These are phyloP conservation scores for Acanthochlamys bracteata DNA, from an alignment of 106 monocot genomes.

Conservation along the genomic window DNA sequence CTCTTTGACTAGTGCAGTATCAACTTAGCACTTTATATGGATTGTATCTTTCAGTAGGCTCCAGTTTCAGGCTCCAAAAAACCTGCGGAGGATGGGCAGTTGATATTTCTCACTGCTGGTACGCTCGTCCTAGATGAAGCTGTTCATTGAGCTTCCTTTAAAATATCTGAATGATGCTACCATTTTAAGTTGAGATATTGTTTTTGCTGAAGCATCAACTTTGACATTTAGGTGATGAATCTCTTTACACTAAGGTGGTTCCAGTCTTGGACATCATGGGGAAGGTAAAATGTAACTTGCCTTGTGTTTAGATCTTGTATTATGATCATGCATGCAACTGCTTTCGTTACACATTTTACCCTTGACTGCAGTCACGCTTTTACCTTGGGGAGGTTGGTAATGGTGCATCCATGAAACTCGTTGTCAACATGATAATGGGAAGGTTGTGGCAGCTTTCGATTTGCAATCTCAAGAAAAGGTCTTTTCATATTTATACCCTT, in stretches of 20 bases:
- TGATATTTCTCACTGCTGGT: conserved; percentile 90
- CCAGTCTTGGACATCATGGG: conserved; percentile 86
- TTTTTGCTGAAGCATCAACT: not conserved
- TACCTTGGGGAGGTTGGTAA: conserved; percentile 91
- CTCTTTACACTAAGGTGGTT: conserved; percentile 53
- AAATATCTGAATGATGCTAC: not conserved
- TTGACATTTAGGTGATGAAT: conserved; percentile 48
- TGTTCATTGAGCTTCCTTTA: not conserved
- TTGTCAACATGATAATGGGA: conserved; percentile 97
- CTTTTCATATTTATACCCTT: not conserved
- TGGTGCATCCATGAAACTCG: conserved; percentile 88
- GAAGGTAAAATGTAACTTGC: conserved; percentile 34
- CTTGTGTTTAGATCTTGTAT: not conserved
- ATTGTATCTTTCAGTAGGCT: conserved; percentile 49
- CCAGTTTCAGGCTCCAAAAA: conserved; percentile 98
- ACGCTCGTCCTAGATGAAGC: conserved; percentile 4
- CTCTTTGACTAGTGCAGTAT: not conserved
- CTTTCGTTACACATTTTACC: not conserved
- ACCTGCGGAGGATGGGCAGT: conserved; percentile 93
- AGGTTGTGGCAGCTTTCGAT: conserved; percentile 31
- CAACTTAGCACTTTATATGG: not conserved
- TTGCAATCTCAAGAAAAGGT: not conserved
- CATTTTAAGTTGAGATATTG: not conserved
- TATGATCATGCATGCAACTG: no score
- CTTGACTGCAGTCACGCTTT: conserved; percentile 51